A percentile compares a stretch with the other conserved stretches of the same genome.
Conservation (phyloP, 1,284 basidiomycete species). For the Xerocomus amazonicus region DNA sequence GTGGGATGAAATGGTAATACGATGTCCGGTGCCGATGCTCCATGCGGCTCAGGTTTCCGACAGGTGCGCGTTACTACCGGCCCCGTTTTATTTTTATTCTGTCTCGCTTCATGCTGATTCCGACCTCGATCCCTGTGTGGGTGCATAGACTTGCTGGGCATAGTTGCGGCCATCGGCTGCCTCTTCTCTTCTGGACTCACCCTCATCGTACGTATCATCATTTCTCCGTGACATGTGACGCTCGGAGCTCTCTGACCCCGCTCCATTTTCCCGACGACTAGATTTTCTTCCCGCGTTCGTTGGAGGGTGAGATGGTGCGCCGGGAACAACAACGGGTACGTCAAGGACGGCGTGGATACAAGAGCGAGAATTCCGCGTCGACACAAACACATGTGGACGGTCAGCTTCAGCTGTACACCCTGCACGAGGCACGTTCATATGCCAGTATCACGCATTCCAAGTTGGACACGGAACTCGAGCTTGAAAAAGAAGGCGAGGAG, state of each 20-base stretch:
- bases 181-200: constrained; percentile 69
- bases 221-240: background rate
- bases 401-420: background rate
- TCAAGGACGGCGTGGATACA: constrained; percentile 22
- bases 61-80: constrained; percentile 17
- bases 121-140: too few relatives aligned
- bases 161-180: constrained; percentile 56
- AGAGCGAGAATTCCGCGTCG: background rate
- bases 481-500: background rate
- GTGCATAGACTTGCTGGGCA: constrained; percentile 52
- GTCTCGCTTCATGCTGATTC: too few relatives aligned
- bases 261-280: constrained; percentile 22
- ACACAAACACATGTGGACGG: background rate
- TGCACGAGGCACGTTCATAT: constrained; percentile 4
- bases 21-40: too few relatives aligned
- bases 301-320: constrained; percentile 55
- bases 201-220: constrained; percentile 51
- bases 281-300: constrained; percentile 78
- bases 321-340: constrained; percentile 42
- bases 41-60: constrained; percentile 26
- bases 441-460: constrained; percentile 10
- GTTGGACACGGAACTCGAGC: background rate
- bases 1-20: too few relatives aligned
- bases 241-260: background rate
- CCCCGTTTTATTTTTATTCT: too few relatives aligned